Evolutionary conservation across 2,329 filamentous ascomycete species (phyloP).

Genomic region (Cercospora sp.): DNA sequence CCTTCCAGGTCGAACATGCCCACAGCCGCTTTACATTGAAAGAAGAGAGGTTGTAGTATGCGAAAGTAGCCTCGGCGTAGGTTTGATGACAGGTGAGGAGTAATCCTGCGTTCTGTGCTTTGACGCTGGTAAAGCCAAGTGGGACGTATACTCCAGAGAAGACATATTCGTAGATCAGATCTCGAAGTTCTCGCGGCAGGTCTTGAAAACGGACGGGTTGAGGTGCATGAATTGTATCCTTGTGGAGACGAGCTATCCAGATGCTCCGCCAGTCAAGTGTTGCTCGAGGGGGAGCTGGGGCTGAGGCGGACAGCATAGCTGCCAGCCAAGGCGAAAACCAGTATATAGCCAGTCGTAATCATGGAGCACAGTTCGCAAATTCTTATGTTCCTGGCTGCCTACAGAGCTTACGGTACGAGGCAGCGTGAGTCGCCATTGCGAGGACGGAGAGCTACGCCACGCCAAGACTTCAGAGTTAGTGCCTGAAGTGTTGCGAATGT

Average conservation of each 20-base stretch:
- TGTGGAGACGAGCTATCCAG: not conserved
- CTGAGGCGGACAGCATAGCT: not conserved
- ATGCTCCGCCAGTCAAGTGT: not conserved
- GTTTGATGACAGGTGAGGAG: not conserved
- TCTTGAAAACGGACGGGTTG: not conserved
- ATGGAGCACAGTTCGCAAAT: no score
- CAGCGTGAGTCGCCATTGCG: not conserved
- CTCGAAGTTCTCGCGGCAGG: not conserved
- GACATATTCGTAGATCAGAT: not conserved
- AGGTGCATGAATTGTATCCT: not conserved
- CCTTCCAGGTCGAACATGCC: not conserved
- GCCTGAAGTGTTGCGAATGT: not conserved
- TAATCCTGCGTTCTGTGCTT: not conserved
- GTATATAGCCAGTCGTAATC: no score
- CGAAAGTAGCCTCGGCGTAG: not conserved
- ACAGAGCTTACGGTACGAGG: not conserved
- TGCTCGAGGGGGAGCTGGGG: not conserved
- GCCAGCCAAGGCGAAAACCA: not conserved
- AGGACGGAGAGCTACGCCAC: not conserved
- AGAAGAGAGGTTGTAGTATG: not conserved
- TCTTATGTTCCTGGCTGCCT: not conserved
- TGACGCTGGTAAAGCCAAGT: not conserved
- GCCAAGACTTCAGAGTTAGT: not conserved
- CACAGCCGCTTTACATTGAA: not conserved
- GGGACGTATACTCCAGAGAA: not conserved